These are phyloP conservation scores for Kwoniella mangroviensis DNA, from an alignment of 768 basidiomycete species.

Conservation along the genomic window DNA sequence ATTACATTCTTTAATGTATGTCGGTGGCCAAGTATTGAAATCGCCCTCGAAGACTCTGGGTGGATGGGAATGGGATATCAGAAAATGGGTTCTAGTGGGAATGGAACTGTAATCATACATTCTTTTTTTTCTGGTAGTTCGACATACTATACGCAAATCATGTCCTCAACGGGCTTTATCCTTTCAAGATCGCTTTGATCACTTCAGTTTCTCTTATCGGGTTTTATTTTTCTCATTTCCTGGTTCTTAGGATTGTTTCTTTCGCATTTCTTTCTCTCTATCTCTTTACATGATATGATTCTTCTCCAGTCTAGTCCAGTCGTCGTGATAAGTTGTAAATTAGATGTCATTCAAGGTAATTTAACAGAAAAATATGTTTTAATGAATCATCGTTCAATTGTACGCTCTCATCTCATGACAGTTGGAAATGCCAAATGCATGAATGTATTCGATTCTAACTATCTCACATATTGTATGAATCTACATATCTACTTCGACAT, in stretches of 20 bases:
- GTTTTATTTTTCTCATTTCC: background rate
- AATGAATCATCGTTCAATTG: too few relatives aligned
- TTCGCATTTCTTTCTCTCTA: background rate
- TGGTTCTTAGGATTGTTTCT: background rate
- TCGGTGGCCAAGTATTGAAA: conserved; percentile 49
- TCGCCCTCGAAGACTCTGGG: conserved; percentile 40
- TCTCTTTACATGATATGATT: background rate
- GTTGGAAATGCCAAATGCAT: too few relatives aligned
- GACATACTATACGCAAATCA: too few relatives aligned
- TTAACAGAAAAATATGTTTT: too few relatives aligned
- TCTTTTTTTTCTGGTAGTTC: background rate
- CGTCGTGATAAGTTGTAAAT: conserved; percentile 4
- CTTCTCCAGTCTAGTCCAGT: background rate
- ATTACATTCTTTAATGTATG: conserved; percentile 54
- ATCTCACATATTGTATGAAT: too few relatives aligned
- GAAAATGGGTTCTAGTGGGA: conserved; percentile 54
- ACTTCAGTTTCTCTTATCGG: background rate
- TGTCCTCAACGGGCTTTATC: conserved; percentile 2
- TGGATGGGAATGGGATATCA: conserved; percentile 53
- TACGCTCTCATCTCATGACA: too few relatives aligned
- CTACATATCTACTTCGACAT: too few relatives aligned
- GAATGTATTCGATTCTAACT: too few relatives aligned
- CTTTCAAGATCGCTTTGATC: background rate
- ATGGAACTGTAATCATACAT: conserved; percentile 46
- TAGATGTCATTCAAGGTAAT: background rate